phyloP scores from a whole-genome alignment of 306 rosid species.

The Amphicarpaea edgeworthii region DNA sequence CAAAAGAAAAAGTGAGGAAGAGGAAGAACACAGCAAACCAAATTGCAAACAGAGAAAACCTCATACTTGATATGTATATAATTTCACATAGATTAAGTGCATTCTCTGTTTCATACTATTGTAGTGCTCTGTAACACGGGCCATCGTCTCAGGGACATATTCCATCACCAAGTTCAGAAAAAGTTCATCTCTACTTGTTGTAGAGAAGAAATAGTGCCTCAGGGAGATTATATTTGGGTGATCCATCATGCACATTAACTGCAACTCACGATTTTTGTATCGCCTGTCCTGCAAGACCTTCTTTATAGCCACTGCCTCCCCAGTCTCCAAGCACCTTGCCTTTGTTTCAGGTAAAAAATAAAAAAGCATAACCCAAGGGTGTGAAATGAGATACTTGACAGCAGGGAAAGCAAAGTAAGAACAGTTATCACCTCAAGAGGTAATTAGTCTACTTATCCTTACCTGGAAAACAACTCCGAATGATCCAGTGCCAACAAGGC shows the following conservation, averaged over 20 bases:
- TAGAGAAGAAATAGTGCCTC: slow-evolving; percentile 91
- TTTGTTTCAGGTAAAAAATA: slow-evolving; percentile 45
- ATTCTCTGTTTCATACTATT: slow-evolving; percentile 83
- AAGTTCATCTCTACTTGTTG: slow-evolving; percentile 85
- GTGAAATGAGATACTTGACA: slow-evolving; percentile 45
- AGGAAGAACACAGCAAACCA: slow-evolving; percentile 20
- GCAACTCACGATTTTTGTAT: slow-evolving; percentile 91
- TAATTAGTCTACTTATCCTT: slow-evolving; percentile 44
- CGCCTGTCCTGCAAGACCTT: slow-evolving; percentile 93
- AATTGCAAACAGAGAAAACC: slow-evolving; percentile 1
- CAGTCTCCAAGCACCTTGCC: slow-evolving; percentile 97
- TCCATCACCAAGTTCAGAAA: slow-evolving; percentile 95
- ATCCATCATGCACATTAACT: slow-evolving; percentile 96
- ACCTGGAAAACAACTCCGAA: slow-evolving; percentile 97
- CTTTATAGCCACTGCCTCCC: slow-evolving; percentile 90
- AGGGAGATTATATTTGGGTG: slow-evolving; percentile 85
- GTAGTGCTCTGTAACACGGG: slow-evolving; percentile 83
- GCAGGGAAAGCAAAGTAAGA: slow-evolving; percentile 19
- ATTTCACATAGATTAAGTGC: slow-evolving; percentile 92
- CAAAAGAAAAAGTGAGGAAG: slow-evolving; percentile 19
- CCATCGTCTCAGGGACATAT: slow-evolving; percentile 90
- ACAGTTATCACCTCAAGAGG: slow-evolving; percentile 16
- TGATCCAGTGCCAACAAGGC: slow-evolving; percentile 96
- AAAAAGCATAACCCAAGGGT: slow-evolving; percentile 10
- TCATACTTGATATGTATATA: slow-evolving; percentile 93